A percentile compares a stretch with the other conserved stretches of the same genome.
Evolutionary conservation across 2,329 filamentous ascomycete genomes (phyloP).

Genomic region (Cercospora brassicicola): DNA sequence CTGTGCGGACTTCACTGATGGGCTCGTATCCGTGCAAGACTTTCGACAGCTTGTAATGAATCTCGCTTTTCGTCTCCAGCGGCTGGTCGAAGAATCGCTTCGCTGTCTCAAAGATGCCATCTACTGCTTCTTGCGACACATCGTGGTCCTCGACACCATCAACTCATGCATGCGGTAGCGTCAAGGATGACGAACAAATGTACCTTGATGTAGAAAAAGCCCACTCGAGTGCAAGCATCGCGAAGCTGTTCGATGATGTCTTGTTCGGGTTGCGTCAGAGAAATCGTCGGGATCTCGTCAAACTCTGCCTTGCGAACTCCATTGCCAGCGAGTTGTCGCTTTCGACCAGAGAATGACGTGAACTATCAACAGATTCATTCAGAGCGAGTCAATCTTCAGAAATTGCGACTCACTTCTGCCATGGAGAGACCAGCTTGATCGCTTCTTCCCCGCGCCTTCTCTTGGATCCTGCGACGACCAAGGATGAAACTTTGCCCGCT

Average conservation of each 20-base stretch:
- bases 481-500: background rate
- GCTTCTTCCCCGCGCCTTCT: background rate
- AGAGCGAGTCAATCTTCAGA: background rate
- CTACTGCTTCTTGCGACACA: slow-evolving; percentile 52
- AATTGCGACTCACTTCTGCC: slow-evolving; percentile 1
- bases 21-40: slow-evolving; percentile 62
- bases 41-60: slow-evolving; percentile 66
- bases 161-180: background rate
- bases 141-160: slow-evolving; percentile 66
- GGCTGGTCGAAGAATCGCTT: slow-evolving; percentile 38
- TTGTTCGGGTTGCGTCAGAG: slow-evolving; percentile 20
- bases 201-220: slow-evolving; percentile 32
- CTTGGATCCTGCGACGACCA: background rate
- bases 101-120: slow-evolving; percentile 24
- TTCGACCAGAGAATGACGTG: slow-evolving; percentile 27
- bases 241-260: slow-evolving; percentile 23
- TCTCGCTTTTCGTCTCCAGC: slow-evolving; percentile 53
- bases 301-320: slow-evolving; percentile 28
- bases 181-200: background rate
- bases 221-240: slow-evolving; percentile 29
- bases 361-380: slow-evolving; percentile 11
- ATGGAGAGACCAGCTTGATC: background rate
- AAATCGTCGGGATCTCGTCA: slow-evolving; percentile 29
- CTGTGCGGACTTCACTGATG: slow-evolving; percentile 72
- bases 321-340: slow-evolving; percentile 25